Conservation (phyloP, 352 stramenopile species). For the Globisporangium mamillatum region DNA sequence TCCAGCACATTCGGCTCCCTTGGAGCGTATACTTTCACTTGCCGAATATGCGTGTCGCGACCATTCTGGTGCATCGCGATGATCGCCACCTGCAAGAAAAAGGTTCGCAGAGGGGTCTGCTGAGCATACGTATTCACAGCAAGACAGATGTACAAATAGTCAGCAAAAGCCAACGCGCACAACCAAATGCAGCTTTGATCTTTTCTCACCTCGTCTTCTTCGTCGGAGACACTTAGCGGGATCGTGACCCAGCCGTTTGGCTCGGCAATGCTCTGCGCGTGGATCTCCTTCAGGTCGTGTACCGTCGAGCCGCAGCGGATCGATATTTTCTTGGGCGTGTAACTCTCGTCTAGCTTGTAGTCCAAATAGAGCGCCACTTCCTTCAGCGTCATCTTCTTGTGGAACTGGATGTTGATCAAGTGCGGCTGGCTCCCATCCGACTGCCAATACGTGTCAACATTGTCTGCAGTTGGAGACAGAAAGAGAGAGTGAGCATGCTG, state of each 20-base stretch:
- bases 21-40: conserved; percentile 91
- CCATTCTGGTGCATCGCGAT: conserved; percentile 98
- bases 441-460: conserved; percentile 98
- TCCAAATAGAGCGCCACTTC: conserved; percentile 97
- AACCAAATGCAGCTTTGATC: background rate
- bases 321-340: conserved; percentile 96
- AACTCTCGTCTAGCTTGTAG: conserved; percentile 97
- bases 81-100: conserved; percentile 96
- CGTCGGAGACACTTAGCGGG: conserved; percentile 42
- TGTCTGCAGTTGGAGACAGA: conserved; percentile 48
- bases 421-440: conserved; percentile 93
- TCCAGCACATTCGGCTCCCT: conserved; percentile 53
- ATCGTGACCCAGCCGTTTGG: conserved; percentile 94
- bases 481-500: background rate
- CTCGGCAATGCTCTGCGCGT: conserved; percentile 90
- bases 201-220: conserved; percentile 33
- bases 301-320: conserved; percentile 91
- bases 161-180: background rate
- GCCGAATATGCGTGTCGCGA: conserved; percentile 93
- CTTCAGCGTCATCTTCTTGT: conserved; percentile 90
- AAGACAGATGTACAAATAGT: background rate
- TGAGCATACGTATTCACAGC: background rate
- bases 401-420: conserved; percentile 98
- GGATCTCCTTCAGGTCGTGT: conserved; percentile 95
- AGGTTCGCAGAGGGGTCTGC: conserved; percentile 67